phyloP scores from a whole-genome alignment of 2,329 filamentous ascomycete genomes.

The Amauroascus verrucosus region DNA sequence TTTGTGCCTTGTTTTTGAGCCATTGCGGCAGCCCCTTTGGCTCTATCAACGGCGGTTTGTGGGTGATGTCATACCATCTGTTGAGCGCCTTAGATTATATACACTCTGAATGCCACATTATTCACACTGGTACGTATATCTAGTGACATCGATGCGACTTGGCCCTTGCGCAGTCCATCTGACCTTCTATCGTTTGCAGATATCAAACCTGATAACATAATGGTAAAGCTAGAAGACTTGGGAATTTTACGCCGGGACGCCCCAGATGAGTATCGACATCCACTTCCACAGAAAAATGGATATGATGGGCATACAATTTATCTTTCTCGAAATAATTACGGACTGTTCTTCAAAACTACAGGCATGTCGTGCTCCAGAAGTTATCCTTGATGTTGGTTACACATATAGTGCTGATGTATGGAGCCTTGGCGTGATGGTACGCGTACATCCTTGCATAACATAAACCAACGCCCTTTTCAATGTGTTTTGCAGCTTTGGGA shows the following conservation, averaged over 20 bases:
- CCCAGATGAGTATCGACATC: slow-evolving; percentile 23
- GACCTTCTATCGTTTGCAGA: not conserved
- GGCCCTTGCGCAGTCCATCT: not conserved
- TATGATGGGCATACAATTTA: slow-evolving; percentile 26
- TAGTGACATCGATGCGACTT: not conserved
- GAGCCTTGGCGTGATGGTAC: slow-evolving; percentile 31
- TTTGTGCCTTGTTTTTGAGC: slow-evolving; percentile 30
- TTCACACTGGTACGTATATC: slow-evolving; percentile 34
- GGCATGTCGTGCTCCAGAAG: slow-evolving; percentile 30
- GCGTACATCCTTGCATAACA: not conserved
- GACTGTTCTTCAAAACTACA: slow-evolving; percentile 18
- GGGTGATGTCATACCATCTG: slow-evolving; percentile 24
- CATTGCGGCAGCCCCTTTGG: slow-evolving; percentile 31
- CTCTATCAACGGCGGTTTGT: slow-evolving; percentile 22
- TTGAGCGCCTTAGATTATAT: slow-evolving; percentile 36
- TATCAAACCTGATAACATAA: slow-evolving; percentile 37
- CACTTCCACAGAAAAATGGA: slow-evolving; percentile 24
- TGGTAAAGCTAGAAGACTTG: slow-evolving; percentile 26
- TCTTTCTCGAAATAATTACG: slow-evolving; percentile 26
- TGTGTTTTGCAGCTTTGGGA: slow-evolving; percentile 19
- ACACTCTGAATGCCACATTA: slow-evolving; percentile 34
- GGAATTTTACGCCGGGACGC: slow-evolving; percentile 20
- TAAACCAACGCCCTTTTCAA: not conserved
- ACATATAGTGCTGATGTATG: slow-evolving; percentile 32
- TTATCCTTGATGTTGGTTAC: slow-evolving; percentile 27